Percentiles rank a stretch among this genome's conserved stretches.
phyloP scores from a whole-genome alignment of 2,329 filamentous ascomycete genomes.

The Diplodia intermedia region DNA sequence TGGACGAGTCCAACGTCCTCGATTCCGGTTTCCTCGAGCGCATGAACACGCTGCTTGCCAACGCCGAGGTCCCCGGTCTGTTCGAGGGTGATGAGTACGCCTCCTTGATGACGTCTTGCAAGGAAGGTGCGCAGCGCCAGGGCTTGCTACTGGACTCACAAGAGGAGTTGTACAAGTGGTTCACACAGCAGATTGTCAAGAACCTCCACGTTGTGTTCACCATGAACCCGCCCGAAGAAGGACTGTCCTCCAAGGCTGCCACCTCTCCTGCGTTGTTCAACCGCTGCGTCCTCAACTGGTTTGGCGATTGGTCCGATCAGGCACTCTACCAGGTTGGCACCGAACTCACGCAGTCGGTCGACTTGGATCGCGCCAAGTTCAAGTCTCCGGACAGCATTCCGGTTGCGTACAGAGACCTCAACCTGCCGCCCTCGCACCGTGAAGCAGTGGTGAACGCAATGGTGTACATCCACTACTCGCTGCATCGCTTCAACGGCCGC shows the following conservation, averaged over 20 bases:
- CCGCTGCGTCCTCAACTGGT: conserved; percentile 99
- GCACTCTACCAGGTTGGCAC: conserved; percentile 97
- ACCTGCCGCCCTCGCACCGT: conserved; percentile 84
- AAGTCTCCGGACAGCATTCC: conserved; percentile 88
- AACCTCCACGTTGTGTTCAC: conserved; percentile 99
- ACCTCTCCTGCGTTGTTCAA: conserved; percentile 99
- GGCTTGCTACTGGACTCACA: conserved; percentile 94
- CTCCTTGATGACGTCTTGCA: conserved; percentile 98
- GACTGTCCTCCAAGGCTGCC: conserved; percentile 92
- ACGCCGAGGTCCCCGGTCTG: conserved; percentile 97
- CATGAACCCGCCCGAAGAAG: conserved; percentile 98
- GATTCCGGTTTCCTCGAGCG: conserved; percentile 98
- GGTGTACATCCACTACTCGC: conserved; percentile 97
- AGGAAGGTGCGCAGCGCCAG: conserved; percentile 96
- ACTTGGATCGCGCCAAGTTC: conserved; percentile 88
- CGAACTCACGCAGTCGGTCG: conserved; percentile 94
- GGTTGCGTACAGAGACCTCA: conserved; percentile 86
- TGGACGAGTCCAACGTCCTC: conserved; percentile 98
- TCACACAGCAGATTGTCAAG: conserved; percentile 98
- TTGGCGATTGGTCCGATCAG: conserved; percentile 99
- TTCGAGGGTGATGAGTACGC: conserved; percentile 99
- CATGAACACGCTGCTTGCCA: conserved; percentile 98
- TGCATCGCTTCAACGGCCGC: conserved; percentile 87
- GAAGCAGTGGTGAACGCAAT: conserved; percentile 96
- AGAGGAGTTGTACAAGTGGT: conserved; percentile 99